Base-by-base conservation (phyloP, 306 rosid species). In the Ammopiptanthus mongolicus region DNA sequence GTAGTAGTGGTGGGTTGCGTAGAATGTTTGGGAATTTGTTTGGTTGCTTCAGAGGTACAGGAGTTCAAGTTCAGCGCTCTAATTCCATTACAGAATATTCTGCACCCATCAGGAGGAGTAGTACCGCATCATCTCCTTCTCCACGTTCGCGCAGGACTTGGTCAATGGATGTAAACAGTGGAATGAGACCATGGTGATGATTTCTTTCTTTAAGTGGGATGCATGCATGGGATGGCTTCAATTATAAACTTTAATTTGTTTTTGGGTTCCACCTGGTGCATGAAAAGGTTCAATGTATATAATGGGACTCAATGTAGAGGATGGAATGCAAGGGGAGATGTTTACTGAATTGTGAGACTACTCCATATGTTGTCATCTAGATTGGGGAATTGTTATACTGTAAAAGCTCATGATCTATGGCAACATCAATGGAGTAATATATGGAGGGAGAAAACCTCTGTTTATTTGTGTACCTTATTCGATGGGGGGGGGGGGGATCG, bases 111-210 rank as follows among this genome's bases (percentile, higher is more conserved):
- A 17, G 5, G 33, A 80, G 58, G 15, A 79, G 82, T 25, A 79
- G 73, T 28, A 64, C 14, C n/a, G 12, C 75, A 10, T 82, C 47
- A 9, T 10, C 88, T 13, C 31, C 71, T 15, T 41, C 71, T 15
- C 5, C 71, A 0, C 68, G 88, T 77, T 18, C 84, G 9, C 88
- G 88, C 6, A 87, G 98, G 56, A 90, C 90, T 41, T 92, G 98
- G 98, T 88, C 94, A 23, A 83, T 83, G 91, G 94, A 92, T 0
- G 92, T 82, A 28, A 84, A 88, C 70, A 76, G 84, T 23, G 90
- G 98, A 28, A 65, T 29, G 8, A 80, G 85, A 7, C 69, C 78
- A 1, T 88, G 91, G 94, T 91, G 65, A 73, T 37, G 21, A 53
- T 77, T 31, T 3, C 7, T 25, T 7, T 37, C 8, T 37, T 1